Base-by-base conservation (phyloP, 2,329 filamentous ascomycete species). In the Cytospora piceicola region DNA sequence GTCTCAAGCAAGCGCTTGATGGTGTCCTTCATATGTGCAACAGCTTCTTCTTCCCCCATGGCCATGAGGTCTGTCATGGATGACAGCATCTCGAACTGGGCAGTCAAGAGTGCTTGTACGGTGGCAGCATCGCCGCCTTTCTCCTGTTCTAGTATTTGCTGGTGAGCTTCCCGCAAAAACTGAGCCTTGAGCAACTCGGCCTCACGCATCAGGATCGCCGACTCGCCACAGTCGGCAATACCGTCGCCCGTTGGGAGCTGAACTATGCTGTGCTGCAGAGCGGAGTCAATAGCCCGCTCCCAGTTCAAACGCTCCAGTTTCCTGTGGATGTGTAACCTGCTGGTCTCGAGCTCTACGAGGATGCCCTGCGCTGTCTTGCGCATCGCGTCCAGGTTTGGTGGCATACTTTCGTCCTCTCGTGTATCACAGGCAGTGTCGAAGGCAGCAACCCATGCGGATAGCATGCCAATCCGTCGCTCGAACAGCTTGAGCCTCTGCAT, bases 361-460 rank as follows among this genome's bases (percentile, higher is more conserved):
- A 98, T 94, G 1, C 94, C 95, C 64, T 92, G 88, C 0, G 94
- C 94, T 1, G 92, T 94, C 77, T 94, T 96, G 64, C 93, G 89
- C 80, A 98, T 91, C 0, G 90, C 85, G 3, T 83, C 77, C 54
- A 97, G 79, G 70, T 88, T 91, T 36, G 85, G 79, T 1, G 93
- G 87, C 84, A 89, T 88, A 17, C 88, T 85, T 67, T 90, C 89
- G 24, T 88, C 85, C 61, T 90, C 90, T 22, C 88, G 84, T 57
- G 83, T 83, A 49, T 93, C 92, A 71, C 90, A 94, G 3, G 96
- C 86, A 1, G 85, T 82, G 69, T 98, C 94, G 72, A 98, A 99
- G 2, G 93, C 93, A 1, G 91, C 91, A 64, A 97, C 90, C 95
- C 95, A 99, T 1, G 90, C 89, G 4, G 91, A 94, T n/a, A 99